Evolutionary conservation across 768 basidiomycete genomes (phyloP), one percentile per base, ranked within the genome.

Genomic region (Calvatia gigantea): DNA sequence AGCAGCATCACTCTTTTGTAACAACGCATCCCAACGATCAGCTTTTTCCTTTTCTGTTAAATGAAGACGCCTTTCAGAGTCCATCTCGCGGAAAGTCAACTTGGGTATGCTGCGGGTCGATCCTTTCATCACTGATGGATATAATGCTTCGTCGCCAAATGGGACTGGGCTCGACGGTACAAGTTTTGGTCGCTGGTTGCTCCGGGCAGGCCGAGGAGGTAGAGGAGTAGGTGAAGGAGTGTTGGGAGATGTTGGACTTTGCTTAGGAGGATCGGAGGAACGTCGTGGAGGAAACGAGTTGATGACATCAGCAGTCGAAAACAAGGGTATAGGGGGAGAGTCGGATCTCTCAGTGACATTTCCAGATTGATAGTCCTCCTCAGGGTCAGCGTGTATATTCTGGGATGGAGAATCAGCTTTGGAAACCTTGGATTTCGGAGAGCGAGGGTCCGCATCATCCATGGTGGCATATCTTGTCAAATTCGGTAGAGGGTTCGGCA

Each of bases 31-130:
- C 88, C 87, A 91, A 62, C 80, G 81, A 11, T 78, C 81, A 6
- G 78, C 77, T 72, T 91, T 91, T 70, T 91, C 87, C 62, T 80
- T 70, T 65, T 89, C 86, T 23, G 82, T 82, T 65, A 85, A 67
- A 39, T 68, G 74, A 21, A 68, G 67, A 51, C 69, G 67, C 48
- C 69, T 68, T 27, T 65, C 65, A n/a, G 31, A n/a, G 69, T 60
- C 59, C 21, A 83, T 62, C 60, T 81, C 75, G 11, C 83, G 77
- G 70, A 81, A 85, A 41, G 71, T 78, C 44, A 77, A 42, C 39
- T 44, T 50, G 32, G 35, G 49, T 19, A 51, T 23, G 6, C 15
- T 31, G 8, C 58, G 45, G 32, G 38, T 31, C 39, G 32, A 19
- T 21, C 29, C 15, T 42, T 48, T 32, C 49, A 47, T 29, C 35